Evolutionary conservation across 192 early-diverging fungal species (phyloP), one percentile per base, ranked within the genome.

Genomic region (Mycoemilia scoparia): DNA sequence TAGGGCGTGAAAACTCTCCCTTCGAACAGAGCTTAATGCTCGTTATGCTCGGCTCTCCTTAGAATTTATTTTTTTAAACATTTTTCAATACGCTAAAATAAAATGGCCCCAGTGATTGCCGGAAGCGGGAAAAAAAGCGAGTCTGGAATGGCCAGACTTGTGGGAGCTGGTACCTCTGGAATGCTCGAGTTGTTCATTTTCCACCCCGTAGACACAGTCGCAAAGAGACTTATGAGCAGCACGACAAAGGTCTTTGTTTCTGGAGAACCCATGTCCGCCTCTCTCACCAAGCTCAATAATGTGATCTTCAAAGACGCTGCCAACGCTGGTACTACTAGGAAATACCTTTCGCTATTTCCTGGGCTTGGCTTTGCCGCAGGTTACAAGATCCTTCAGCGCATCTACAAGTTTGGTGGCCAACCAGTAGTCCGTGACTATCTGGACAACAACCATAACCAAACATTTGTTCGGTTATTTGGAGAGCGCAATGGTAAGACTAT

Each of bases 361-460:
- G 93, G 93, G 34, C 69, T 98, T 15, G 93, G 93, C 18, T 92
- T 83, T 60, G 93, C 93, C 14, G 87, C 88, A 22, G 90, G 90
- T 5, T 98, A 98, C 80, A 98, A 98, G 66, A 75, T 98, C 23
- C 56, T 82, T 39, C 93, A 98, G 66, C 74, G 93, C 41, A 70
- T 93, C 31, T 98, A 98, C 76, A 98, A 98, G 64, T 98, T 92
- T 43, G 91, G 89, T 45, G 93, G 93, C 3, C 93, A 98, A 64
- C 88, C 90, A 10, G 85, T 82, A 43, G 84, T 87, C 21, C 84
- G 81, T 51, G 93, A 98, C 62, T 87, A 73, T 51, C 50, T 98
- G 33, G 84, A 87, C 59, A 73, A 46, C 26, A 49, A 93, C 63
- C 70, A 91, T 67, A 75, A 77, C 38, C 45, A 54, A 14, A 31